These are phyloP conservation scores for Martensiomyces pterosporus DNA, from an alignment of 192 early-diverging fungal species.

Conservation along the genomic window DNA sequence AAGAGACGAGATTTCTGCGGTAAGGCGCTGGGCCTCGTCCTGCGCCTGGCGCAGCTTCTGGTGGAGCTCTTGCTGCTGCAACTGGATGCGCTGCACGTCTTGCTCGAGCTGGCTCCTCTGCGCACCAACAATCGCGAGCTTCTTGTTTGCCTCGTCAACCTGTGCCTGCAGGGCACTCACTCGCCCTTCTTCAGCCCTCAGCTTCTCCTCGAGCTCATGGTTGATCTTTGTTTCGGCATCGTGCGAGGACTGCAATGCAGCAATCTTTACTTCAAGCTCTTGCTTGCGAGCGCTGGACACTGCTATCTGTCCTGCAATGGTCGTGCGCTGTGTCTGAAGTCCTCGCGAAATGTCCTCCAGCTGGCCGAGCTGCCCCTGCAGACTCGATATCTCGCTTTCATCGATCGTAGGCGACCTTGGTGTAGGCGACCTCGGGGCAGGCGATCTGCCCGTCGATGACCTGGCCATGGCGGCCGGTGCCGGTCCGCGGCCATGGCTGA, in stretches of 20 bases:
- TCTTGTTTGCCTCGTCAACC: slow-evolving; percentile 30
- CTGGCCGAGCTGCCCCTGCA: slow-evolving; percentile 43
- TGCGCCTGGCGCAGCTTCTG: slow-evolving; percentile 39
- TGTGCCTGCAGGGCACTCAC: slow-evolving; percentile 26
- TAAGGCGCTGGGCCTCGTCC: slow-evolving; percentile 37
- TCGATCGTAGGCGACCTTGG: slow-evolving; percentile 7
- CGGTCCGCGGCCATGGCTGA: slow-evolving; percentile 5
- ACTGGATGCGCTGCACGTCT: slow-evolving; percentile 39
- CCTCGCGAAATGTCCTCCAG: slow-evolving; percentile 40
- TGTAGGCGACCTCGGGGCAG: slow-evolving; percentile 19
- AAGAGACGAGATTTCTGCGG: slow-evolving; percentile 22
- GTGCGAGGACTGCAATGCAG: slow-evolving; percentile 42
- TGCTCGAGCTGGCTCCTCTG: slow-evolving; percentile 43
- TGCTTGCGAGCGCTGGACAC: slow-evolving; percentile 37
- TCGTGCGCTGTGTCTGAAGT: slow-evolving; percentile 39
- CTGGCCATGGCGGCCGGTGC: slow-evolving; percentile 19
- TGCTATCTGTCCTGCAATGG: slow-evolving; percentile 25
- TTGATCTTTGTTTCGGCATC: slow-evolving; percentile 47
- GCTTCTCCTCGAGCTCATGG: slow-evolving; percentile 46
- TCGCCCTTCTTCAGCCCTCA: slow-evolving; percentile 28
- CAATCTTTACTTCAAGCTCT: slow-evolving; percentile 42
- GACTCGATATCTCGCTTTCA: slow-evolving; percentile 14
- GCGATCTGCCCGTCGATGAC: slow-evolving; percentile 20
- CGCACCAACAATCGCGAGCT: slow-evolving; percentile 30
- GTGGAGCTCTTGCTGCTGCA: slow-evolving; percentile 35